Base-by-base conservation (phyloP, 306 rosid species). In the Leucaena leucocephala region DNA sequence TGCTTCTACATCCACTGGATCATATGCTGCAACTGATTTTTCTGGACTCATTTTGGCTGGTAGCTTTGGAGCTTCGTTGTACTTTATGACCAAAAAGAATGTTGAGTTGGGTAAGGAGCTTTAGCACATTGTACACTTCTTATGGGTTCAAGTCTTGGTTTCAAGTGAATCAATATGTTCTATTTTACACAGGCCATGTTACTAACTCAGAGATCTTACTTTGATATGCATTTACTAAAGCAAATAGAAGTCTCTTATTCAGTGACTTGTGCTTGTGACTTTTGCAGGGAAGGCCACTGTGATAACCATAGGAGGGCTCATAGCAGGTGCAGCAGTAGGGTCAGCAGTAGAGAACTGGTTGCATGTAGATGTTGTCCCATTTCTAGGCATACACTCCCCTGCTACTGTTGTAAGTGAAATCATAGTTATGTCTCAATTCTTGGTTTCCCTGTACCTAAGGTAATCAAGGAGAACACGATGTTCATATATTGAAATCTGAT, bases 11-110 rank as follows among this genome's bases (percentile, higher is more conserved):
- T 78, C 93, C 8, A 76, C 92, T 72, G 65, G 80, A n/a, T 85
- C 91, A 1, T 91, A 92, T 79, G 88, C 84, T 10, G 99, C 91
- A 63, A 89, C 93, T 11, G 97, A 95, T 89, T 91, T 93, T 77
- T 91, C 99, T 35, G 99, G 99, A 83, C 92, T 95, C 80, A 88
- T 95, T 80, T 87, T 95, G 92, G 99, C 99, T 70, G 96, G 99
- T 82, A 95, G 99, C 85, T 95, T 95, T 89, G 99, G 99, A 74
- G 99, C 94, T 89, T 93, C 98, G 83, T 82, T 95, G 86, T 95
- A 93, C 87, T 95, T 95, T 84, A 85, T 95, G 97, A 91, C 99
- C 46, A 93, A 90, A 81, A 93, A 80, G 87, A 95, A 93, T 80
- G 88, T 90, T 27, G 93, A 95, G 85, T 77, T 91, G 78, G 99